Evolutionary conservation across 305 asterid genomes (phyloP), one percentile per base, ranked within the genome.

Genomic region (Solanum chacoense): DNA sequence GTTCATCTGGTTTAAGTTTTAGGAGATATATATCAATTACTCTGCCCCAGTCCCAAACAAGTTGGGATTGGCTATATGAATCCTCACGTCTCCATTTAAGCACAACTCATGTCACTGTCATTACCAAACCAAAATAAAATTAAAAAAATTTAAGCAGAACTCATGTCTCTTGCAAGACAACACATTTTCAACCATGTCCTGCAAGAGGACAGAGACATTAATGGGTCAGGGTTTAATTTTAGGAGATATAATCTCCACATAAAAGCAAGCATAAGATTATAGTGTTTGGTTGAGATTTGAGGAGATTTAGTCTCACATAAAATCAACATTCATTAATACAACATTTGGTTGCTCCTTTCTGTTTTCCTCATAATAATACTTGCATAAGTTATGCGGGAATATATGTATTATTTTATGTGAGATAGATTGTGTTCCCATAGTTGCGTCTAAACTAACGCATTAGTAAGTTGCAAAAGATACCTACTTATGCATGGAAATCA

Each of bases 121-220:
- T 72, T 20, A 72, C 78, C 78, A 72, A 72, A 72, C 9, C 34
- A 72, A 72, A 72, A 28, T 67, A 5, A 24, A 20, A 59, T 59
- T 20, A 8, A 59, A 59, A 55, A 29, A 14, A 7, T 72, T 18
- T 18, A 34, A 74, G 81, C 42, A 74, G 36, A 34, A 74, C 16
- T 74, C 81, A 9, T 74, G 28, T 74, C 80, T 32, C 42, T 74
- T 18, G 42, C 80, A 32, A 32, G 1, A 74, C 91, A 93, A 91
- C 88, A 96, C 98, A 89, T 95, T 98, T 92, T 98, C 99, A 91
- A 95, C 96, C 99, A 98, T 98, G 90, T 96, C 99, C 99, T 96
- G 94, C 36, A 80, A 77, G 55, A 77, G 84, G 84, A 77, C 31
- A 77, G 84, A 77, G 32, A 77, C 31, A 36, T 36, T 77, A n/a